Conservation (phyloP, 2,329 filamentous ascomycete genomes). For the Blumeriella jaapii region DNA sequence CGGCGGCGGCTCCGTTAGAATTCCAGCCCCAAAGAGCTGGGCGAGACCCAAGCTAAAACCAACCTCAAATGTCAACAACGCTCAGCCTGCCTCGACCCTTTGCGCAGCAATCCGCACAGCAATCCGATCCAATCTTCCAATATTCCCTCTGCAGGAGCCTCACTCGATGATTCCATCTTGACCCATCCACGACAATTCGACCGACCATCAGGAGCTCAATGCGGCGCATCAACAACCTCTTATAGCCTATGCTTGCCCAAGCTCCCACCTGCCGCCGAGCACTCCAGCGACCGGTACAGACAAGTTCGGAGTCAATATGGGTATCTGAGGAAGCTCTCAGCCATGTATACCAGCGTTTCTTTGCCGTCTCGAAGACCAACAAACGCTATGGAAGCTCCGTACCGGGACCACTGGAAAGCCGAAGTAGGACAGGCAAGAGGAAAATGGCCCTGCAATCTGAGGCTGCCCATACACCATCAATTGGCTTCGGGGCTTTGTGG, state of each 20-base stretch:
- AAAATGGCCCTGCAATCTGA: constrained; percentile 24
- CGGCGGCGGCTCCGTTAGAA: too few species aligned
- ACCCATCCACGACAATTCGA: neutral
- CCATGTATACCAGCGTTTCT: constrained; percentile 38
- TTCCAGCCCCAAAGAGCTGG: too few species aligned
- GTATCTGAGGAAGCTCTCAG: constrained; percentile 45
- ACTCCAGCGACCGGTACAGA: constrained; percentile 32
- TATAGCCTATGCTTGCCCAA: constrained; percentile 34
- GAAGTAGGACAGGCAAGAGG: constrained; percentile 26
- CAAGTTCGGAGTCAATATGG: constrained; percentile 39
- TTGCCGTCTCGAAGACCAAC: constrained; percentile 22
- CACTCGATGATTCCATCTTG: neutral
- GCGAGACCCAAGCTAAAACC: neutral
- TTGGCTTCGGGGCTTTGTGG: constrained; percentile 13
- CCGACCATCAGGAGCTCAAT: too few species aligned
- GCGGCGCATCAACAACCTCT: constrained; percentile 1
- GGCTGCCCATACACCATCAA: constrained; percentile 10
- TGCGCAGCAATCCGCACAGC: too few species aligned
- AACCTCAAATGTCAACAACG: too few species aligned
- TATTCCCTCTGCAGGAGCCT: too few species aligned
- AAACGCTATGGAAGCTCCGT: constrained; percentile 27
- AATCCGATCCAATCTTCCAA: neutral
- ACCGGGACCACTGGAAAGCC: constrained; percentile 27
- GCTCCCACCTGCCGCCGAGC: constrained; percentile 39
- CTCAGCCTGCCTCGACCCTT: too few species aligned